phyloP scores from a whole-genome alignment of 495 filamentous ascomycete genomes.

The Penicillium egyptiacum region DNA sequence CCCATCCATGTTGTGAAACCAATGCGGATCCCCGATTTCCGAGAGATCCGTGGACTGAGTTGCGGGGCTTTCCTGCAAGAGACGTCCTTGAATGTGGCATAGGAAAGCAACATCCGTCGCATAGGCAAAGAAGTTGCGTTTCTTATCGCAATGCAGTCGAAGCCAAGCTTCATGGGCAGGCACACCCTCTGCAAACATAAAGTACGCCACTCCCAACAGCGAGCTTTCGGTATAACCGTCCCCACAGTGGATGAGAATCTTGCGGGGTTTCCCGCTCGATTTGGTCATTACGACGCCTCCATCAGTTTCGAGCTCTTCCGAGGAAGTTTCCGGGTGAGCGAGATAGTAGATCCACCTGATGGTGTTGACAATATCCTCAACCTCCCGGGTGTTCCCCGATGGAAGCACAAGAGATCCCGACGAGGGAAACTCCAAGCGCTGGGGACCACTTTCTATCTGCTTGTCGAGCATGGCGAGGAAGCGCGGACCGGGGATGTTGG shows the following conservation, averaged over 20 bases:
- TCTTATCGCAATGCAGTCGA: slow-evolving; percentile 72
- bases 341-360: slow-evolving; percentile 87
- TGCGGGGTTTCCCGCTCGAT: slow-evolving; percentile 46
- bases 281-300: slow-evolving; percentile 56
- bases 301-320: slow-evolving; percentile 51
- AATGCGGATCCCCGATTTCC: slow-evolving; percentile 61
- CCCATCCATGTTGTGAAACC: slow-evolving; percentile 84
- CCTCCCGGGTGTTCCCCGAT: slow-evolving; percentile 72
- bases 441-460: slow-evolving; percentile 54
- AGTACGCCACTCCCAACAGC: slow-evolving; percentile 82
- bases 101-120: slow-evolving; percentile 82
- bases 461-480: slow-evolving; percentile 58
- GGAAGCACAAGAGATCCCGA: slow-evolving; percentile 86
- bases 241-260: slow-evolving; percentile 85
- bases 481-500: slow-evolving; percentile 58
- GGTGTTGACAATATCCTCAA: slow-evolving; percentile 78
- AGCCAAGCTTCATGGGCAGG: slow-evolving; percentile 85
- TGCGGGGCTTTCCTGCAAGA: slow-evolving; percentile 58
- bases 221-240: slow-evolving; percentile 97
- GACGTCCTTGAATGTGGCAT: slow-evolving; percentile 67
- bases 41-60: slow-evolving; percentile 27
- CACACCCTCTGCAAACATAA: slow-evolving; percentile 81
- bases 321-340: slow-evolving; percentile 55
- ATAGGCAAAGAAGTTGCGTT: slow-evolving; percentile 95
- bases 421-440: slow-evolving; percentile 82